phyloP scores from a whole-genome alignment of 2,329 filamentous ascomycete genomes.

The Fusarium newnesense region DNA sequence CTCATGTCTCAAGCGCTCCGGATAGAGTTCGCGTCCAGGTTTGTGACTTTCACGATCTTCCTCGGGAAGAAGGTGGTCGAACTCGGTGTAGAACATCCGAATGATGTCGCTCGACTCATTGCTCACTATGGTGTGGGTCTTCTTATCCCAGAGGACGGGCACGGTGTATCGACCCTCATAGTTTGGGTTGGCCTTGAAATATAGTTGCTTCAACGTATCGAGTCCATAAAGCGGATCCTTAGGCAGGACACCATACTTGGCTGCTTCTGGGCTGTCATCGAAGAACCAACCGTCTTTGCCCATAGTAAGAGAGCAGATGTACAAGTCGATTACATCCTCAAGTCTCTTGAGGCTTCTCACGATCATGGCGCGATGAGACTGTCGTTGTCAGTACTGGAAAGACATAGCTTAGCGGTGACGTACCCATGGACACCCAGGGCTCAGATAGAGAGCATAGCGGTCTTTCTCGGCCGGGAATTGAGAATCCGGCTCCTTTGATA shows the following conservation, averaged over 20 bases:
- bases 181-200: slow-evolving; percentile 73
- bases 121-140: slow-evolving; percentile 76
- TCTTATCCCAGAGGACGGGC: slow-evolving; percentile 77
- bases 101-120: slow-evolving; percentile 89
- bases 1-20: slow-evolving; percentile 58
- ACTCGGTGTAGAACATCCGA: slow-evolving; percentile 81
- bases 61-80: slow-evolving; percentile 69
- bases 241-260: slow-evolving; percentile 48
- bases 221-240: slow-evolving; percentile 72
- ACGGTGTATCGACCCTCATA: slow-evolving; percentile 80
- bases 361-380: slow-evolving; percentile 79
- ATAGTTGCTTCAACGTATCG: slow-evolving; percentile 75
- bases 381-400: background rate
- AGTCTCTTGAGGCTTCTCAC: slow-evolving; percentile 78
- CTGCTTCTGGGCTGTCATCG: slow-evolving; percentile 55
- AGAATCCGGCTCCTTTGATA: slow-evolving; percentile 62
- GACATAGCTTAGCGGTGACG: background rate
- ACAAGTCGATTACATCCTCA: slow-evolving; percentile 74
- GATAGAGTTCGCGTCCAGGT: slow-evolving; percentile 66
- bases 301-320: slow-evolving; percentile 76
- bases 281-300: slow-evolving; percentile 65
- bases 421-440: slow-evolving; percentile 72
- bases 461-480: slow-evolving; percentile 67
- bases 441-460: slow-evolving; percentile 71
- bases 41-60: slow-evolving; percentile 62